Base-by-base conservation (phyloP, 2,329 filamentous ascomycete species). In the Coniosporium tulheliwenetii region DNA sequence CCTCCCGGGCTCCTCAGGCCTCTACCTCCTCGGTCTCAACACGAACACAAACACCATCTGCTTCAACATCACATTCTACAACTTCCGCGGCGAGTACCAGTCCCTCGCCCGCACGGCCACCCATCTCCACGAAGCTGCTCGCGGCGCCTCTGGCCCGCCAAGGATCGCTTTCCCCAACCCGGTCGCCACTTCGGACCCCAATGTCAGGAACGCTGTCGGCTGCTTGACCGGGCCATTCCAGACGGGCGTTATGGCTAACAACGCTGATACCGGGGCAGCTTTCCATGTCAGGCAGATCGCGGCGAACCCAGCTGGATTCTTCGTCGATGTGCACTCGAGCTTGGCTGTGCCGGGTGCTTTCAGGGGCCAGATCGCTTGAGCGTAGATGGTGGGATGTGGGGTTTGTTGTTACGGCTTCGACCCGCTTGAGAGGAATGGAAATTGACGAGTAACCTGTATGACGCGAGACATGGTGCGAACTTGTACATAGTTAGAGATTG, bases 11-110 rank as follows among this genome's bases (percentile, higher is more conserved):
- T 62, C 66, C 33, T 53, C 55, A 31, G 70, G 70, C 14, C 54
- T 64, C 43, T 75, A 66, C 62, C 64, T 67, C 49, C 69, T 66
- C 48, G 70, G 67, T 45, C 64, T 75, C 56, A 73, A 73, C 59
- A 57, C 62, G 26, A 48, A 58, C 10, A 48, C 58, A 41, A 59
- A 66, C 50, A 52, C 56, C 39, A 64, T 66, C 52, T 65, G 62
- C 60, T 65, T 62, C 49, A 66, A 72, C 57, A 73, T 74, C 53
- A 68, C 61, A 32, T 57, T 74, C 37, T 52, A 58, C 36, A 60
- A 60, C 44, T 68, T 74, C 51, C 58, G 57, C 15, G 70, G 70
- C 40, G 55, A 66, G 2, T 75, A 71, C 51, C 50, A 62, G 47
- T 73, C 69, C 7, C 59, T 62, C 0, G 71, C 71, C 36, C 48